Percentiles rank a stretch among this genome's conserved stretches.
Evolutionary conservation across 1,284 basidiomycete genomes (phyloP).

Genomic region (Takashimella koratensis): DNA sequence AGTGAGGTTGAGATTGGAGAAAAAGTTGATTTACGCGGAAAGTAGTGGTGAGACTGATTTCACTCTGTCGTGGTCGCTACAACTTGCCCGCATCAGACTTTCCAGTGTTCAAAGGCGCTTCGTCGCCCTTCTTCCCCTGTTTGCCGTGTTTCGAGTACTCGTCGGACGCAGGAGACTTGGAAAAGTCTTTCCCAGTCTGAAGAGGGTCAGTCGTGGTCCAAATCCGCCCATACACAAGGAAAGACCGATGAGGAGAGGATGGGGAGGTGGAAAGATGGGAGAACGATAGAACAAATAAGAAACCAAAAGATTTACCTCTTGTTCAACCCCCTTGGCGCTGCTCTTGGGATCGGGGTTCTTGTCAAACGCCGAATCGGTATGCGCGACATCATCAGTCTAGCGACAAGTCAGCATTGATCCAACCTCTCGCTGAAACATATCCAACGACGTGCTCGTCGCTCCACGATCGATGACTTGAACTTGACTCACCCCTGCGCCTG

Average conservation of each 20-base stretch:
- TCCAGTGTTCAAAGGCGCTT: conserved; percentile 24
- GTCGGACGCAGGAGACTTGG: conserved; percentile 30
- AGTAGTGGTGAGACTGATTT: too few relatives aligned
- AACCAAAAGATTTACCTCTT: conserved; percentile 28
- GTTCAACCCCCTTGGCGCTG: conserved; percentile 32
- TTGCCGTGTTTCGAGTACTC: conserved; percentile 26
- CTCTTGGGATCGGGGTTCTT: conserved; percentile 31
- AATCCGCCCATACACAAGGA: too few relatives aligned
- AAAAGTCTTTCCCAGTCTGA: conserved; percentile 42
- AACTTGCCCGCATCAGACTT: conserved; percentile 5
- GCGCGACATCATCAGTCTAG: conserved; percentile 42
- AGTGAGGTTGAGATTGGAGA: too few relatives aligned
- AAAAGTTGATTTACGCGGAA: too few relatives aligned
- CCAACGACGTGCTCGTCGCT: too few relatives aligned
- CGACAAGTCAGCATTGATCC: conserved; percentile 1
- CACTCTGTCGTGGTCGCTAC: too few relatives aligned
- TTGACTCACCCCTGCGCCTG: conserved; percentile 40
- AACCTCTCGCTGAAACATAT: background rate
- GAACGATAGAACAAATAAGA: too few relatives aligned
- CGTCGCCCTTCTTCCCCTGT: conserved; percentile 22
- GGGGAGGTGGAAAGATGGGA: too few relatives aligned
- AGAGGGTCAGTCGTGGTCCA: background rate
- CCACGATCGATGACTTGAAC: too few relatives aligned
- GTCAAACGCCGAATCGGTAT: conserved; percentile 42
- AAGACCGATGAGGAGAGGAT: too few relatives aligned